Percentiles rank a stretch among this genome's conserved stretches.
Evolutionary conservation across 1,284 basidiomycete species (phyloP).

Genomic region (Malassezia pachydermatis): DNA sequence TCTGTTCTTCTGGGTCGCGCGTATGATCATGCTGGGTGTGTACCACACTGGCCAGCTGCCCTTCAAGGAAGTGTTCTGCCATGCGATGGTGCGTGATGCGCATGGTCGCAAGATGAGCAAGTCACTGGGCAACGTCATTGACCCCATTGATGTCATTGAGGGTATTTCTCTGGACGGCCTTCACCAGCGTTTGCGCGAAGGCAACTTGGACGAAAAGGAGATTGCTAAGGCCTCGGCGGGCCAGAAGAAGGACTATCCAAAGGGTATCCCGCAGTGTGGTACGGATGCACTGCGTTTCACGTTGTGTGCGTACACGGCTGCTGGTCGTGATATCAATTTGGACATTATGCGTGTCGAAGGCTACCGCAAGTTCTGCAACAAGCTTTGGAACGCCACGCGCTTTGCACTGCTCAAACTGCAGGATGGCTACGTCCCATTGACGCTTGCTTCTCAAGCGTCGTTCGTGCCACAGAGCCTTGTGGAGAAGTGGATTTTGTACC

Average conservation of each 20-base stretch:
- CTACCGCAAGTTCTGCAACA: constrained; percentile 97
- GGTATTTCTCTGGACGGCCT: constrained; percentile 74
- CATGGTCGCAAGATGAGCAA: constrained; percentile 99
- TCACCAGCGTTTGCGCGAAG: constrained; percentile 74
- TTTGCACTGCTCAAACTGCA: constrained; percentile 58
- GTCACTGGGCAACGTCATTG: constrained; percentile 93
- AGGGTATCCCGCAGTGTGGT: constrained; percentile 96
- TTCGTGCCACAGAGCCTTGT: constrained; percentile 68
- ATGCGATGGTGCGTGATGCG: constrained; percentile 97
- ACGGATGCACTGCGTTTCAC: constrained; percentile 93
- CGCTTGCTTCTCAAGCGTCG: constrained; percentile 49
- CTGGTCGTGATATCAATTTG: constrained; percentile 54
- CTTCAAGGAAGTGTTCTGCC: constrained; percentile 95
- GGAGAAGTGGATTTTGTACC: constrained; percentile 91
- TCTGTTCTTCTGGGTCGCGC: constrained; percentile 97
- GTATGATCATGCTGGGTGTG: constrained; percentile 91
- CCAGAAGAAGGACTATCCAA: constrained; percentile 98
- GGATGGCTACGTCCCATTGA: constrained; percentile 34
- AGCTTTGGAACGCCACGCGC: constrained; percentile 98
- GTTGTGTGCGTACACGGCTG: constrained; percentile 78
- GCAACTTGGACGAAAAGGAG: constrained; percentile 90
- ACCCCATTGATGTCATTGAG: constrained; percentile 90
- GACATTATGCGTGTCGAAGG: constrained; percentile 96
- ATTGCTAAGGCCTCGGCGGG: constrained; percentile 80
- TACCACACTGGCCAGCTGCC: constrained; percentile 82